phyloP scores from a whole-genome alignment of 1,284 basidiomycete genomes.

The Trichosporon sp. region DNA sequence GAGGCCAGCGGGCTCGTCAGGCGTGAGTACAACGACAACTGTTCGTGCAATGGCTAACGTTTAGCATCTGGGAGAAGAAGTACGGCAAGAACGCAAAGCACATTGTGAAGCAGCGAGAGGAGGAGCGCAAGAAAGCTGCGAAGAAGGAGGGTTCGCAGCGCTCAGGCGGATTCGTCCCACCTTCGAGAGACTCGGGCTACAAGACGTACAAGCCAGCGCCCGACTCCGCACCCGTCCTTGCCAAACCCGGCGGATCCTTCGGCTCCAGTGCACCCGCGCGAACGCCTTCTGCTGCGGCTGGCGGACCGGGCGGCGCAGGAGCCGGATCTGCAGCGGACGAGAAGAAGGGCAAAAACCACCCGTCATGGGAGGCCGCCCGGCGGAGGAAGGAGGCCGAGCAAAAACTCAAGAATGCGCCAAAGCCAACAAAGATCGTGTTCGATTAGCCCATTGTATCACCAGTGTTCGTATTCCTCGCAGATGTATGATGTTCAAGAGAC shows the following conservation, averaged over 20 bases:
- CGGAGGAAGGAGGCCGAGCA: slow-evolving; percentile 59
- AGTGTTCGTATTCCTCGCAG: background rate
- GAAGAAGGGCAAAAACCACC: slow-evolving; percentile 56
- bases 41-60: slow-evolving; percentile 2
- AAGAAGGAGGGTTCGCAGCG: slow-evolving; percentile 8
- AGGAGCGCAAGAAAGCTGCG: slow-evolving; percentile 17
- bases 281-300: background rate
- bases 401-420: slow-evolving; percentile 36
- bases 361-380: slow-evolving; percentile 87
- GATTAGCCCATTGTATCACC: slow-evolving; percentile 33
- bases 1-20: slow-evolving; percentile 83
- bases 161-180: background rate
- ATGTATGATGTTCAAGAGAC: background rate
- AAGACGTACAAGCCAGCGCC: background rate
- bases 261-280: background rate
- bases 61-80: slow-evolving; percentile 95
- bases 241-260: background rate
- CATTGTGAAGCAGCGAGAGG: slow-evolving; percentile 59
- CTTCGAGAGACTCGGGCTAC: background rate
- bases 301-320: background rate
- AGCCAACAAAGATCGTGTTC: slow-evolving; percentile 53
- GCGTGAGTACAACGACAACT: slow-evolving; percentile 60
- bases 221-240: background rate
- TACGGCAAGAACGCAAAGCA: slow-evolving; percentile 87
- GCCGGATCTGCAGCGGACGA: background rate